These are phyloP conservation scores for Calonectria crousiana DNA, from an alignment of 2,329 filamentous ascomycete species.

Conservation along the genomic window DNA sequence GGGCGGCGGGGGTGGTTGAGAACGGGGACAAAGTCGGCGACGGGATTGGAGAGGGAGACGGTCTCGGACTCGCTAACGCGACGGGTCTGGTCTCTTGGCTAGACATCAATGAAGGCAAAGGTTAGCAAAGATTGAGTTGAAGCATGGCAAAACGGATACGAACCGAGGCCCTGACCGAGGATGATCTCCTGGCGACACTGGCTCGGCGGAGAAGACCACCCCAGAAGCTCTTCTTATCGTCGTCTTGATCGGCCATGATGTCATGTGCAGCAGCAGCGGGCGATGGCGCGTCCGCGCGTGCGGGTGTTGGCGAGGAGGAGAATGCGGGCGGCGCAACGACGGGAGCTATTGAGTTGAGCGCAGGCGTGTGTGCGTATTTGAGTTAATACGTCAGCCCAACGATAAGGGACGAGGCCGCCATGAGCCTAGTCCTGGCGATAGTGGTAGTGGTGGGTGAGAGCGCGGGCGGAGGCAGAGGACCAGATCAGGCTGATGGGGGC, in stretches of 20 bases:
- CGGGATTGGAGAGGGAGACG: slow-evolving; percentile 44
- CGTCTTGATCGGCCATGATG: slow-evolving; percentile 50
- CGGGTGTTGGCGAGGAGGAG: neutral
- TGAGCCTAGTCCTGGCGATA: neutral
- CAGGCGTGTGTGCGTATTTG: slow-evolving; percentile 1
- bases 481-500: slow-evolving; percentile 4
- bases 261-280: slow-evolving; percentile 31
- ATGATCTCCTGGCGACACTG: slow-evolving; percentile 51
- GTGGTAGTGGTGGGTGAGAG: neutral
- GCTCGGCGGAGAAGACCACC: slow-evolving; percentile 62
- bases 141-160: slow-evolving; percentile 24
- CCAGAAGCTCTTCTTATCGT: slow-evolving; percentile 60
- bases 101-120: neutral
- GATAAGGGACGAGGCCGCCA: slow-evolving; percentile 15
- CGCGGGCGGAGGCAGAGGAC: neutral
- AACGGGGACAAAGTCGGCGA: slow-evolving; percentile 51
- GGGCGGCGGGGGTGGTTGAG: slow-evolving; percentile 33
- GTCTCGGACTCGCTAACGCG: slow-evolving; percentile 33
- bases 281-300: slow-evolving; percentile 28
- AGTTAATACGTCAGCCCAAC: slow-evolving; percentile 21
- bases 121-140: neutral
- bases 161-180: slow-evolving; percentile 38
- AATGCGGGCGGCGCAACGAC: neutral
- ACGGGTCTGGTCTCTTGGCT: slow-evolving; percentile 34
- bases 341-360: neutral